Evolutionary conservation across 495 filamentous ascomycete genomes (phyloP).

Genomic region (Neurospora sp.): DNA sequence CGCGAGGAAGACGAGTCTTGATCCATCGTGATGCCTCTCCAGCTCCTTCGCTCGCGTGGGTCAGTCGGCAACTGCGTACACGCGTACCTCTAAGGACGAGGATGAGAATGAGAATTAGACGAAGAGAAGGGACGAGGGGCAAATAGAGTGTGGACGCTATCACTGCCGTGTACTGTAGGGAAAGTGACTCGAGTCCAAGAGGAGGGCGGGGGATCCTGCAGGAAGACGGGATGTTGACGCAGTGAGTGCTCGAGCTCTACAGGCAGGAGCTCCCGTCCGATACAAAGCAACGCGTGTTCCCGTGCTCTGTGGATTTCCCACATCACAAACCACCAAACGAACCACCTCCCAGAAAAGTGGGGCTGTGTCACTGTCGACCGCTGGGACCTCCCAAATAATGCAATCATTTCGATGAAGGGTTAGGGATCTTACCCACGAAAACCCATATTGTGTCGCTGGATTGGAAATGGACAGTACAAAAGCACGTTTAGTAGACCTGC

Average conservation of each 20-base stretch:
- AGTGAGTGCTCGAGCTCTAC: neutral
- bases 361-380: neutral
- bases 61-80: neutral
- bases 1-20: neutral
- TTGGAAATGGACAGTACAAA: neutral
- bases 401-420: neutral
- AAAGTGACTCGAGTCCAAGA: neutral
- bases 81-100: neutral
- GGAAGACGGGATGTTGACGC: neutral
- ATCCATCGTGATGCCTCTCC: neutral
- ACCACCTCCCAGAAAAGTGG: neutral
- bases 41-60: neutral
- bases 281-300: neutral
- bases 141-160: neutral
- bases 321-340: neutral
- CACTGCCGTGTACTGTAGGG: neutral
- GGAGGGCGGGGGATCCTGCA: neutral
- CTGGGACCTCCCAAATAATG: neutral
- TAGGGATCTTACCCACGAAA: neutral
- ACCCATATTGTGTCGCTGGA: neutral
- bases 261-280: neutral
- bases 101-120: neutral
- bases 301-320: neutral
- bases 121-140: neutral
- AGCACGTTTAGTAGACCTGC: neutral